Evolutionary conservation across 495 filamentous ascomycete genomes (phyloP), one percentile per base, ranked within the genome.

Genomic region (Daldinia caldariorum): DNA sequence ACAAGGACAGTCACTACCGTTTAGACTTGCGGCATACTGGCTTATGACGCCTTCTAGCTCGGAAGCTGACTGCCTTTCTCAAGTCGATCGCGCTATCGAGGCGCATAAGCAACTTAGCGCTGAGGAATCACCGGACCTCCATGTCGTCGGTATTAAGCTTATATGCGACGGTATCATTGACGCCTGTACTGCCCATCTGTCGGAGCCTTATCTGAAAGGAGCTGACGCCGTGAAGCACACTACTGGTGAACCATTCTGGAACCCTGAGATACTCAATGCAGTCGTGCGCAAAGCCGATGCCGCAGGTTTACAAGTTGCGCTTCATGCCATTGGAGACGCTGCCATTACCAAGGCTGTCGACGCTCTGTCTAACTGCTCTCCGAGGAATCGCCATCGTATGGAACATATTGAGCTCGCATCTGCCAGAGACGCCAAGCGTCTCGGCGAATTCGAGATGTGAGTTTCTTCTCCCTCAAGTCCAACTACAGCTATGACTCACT

Each of bases 141-240:
- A 86, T 26, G 79, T 91, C 16, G 83, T 86, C 1, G 89, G 89
- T 18, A 85, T 90, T 67, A 91, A 91, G 67, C 76, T 91, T 22
- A 90, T 91, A 56, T 87, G 86, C 63, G 89, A 91, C 61, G 89
- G 89, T 1, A 86, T 90, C 18, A 79, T 91, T 53, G 89, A 91
- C 64, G 87, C 84, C 1, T 91, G 89, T 75, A 91, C 89, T 0
- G 89, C 89, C 0, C 86, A 84, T 3, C 73, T 91, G 37, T 76
- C 81, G 1, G 82, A 89, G 70, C 88, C 89, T 7, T 91, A 91
- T 53, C 51, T 71, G 4, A 66, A 58, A 26, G 68, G 68, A 7
- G 26, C 45, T 6, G 67, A 70, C 66, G 74, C 79, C n/a, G 75
- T 77, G 34, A 82, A 85, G 58, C 65, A 65, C 10, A 72, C 79